Evolutionary conservation across 257 asterid species (phyloP).

Genomic region (Solanum tarijense): DNA sequence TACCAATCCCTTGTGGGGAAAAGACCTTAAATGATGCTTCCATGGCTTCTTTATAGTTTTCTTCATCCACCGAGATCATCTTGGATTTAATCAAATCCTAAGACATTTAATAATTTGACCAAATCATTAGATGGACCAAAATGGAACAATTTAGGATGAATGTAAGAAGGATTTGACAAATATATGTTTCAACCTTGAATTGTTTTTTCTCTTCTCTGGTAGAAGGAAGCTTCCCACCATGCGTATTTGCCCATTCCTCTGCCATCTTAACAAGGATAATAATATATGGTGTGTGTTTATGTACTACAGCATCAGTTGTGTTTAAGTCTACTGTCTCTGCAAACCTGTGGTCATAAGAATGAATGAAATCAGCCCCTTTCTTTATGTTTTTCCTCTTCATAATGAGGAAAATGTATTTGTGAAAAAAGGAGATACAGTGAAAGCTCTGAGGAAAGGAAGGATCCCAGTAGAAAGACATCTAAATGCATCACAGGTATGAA

Average conservation of each 20-base stretch:
- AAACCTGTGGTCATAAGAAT: conserved; percentile 32
- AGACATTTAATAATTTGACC: conserved; percentile 18
- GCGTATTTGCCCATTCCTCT: conserved; percentile 70
- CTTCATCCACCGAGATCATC: conserved; percentile 79
- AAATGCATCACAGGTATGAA: not conserved
- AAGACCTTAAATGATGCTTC: conserved; percentile 88
- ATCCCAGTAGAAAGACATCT: not conserved
- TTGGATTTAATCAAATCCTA: conserved; percentile 76
- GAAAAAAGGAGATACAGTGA: not conserved
- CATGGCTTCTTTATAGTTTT: conserved; percentile 89
- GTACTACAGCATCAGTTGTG: conserved; percentile 58
- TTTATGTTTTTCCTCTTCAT: not conserved
- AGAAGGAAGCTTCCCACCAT: conserved; percentile 64
- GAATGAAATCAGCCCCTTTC: conserved; percentile 7
- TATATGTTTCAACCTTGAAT: conserved; percentile 53
- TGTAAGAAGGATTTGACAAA: not conserved
- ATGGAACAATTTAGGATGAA: not conserved
- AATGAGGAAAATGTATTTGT: not conserved
- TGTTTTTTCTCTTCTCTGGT: conserved; percentile 70
- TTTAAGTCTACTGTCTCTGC: conserved; percentile 76
- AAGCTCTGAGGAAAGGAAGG: not conserved
- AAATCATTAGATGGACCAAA: conserved; percentile 12
- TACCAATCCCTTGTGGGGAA: conserved; percentile 86
- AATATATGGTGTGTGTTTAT: conserved; percentile 86
- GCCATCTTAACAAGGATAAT: conserved; percentile 76